phyloP scores from a whole-genome alignment of 768 basidiomycete genomes.

The Amanita inopinata region DNA sequence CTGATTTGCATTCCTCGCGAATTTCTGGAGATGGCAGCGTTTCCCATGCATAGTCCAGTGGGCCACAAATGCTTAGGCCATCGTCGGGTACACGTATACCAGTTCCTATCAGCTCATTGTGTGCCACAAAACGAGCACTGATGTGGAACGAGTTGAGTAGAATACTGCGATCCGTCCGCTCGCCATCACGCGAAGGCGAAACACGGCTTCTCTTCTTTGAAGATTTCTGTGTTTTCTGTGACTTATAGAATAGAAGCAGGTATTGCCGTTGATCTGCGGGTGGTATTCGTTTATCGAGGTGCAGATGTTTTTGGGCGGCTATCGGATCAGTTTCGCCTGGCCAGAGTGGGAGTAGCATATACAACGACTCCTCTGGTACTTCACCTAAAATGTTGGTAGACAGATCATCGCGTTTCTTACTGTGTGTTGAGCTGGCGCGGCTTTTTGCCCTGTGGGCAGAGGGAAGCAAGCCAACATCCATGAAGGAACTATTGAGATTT shows the following conservation, averaged over 20 bases:
- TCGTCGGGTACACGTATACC: conserved; percentile 67
- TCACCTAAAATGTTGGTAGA: conserved; percentile 37
- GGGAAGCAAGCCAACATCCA: conserved; percentile 70
- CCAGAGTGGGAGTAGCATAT: conserved; percentile 85
- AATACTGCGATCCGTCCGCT: conserved; percentile 33
- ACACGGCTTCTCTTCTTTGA: conserved; percentile 5
- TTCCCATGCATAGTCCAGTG: conserved; percentile 42
- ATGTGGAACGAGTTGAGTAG: conserved; percentile 60
- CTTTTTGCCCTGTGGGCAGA: conserved; percentile 30
- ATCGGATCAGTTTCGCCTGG: conserved; percentile 57
- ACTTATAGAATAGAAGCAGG: conserved; percentile 64
- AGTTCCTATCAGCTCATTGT: conserved; percentile 61
- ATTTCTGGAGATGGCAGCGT: conserved; percentile 30
- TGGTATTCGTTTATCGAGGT: conserved; percentile 21
- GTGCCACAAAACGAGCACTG: conserved; percentile 62
- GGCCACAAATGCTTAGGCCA: conserved; percentile 58
- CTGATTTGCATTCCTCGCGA: conserved; percentile 19
- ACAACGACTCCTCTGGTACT: conserved; percentile 60
- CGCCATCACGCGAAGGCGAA: conserved; percentile 12
- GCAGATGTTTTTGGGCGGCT: conserved; percentile 20
- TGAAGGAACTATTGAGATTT: conserved; percentile 66
- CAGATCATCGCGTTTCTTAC: conserved; percentile 22
- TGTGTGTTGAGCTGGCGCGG: conserved; percentile 13
- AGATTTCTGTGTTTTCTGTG: conserved; percentile 3
- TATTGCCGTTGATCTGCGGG: conserved; percentile 49